Evolutionary conservation across 2,329 filamentous ascomycete genomes (phyloP).

Genomic region (Claviceps pazoutovae): DNA sequence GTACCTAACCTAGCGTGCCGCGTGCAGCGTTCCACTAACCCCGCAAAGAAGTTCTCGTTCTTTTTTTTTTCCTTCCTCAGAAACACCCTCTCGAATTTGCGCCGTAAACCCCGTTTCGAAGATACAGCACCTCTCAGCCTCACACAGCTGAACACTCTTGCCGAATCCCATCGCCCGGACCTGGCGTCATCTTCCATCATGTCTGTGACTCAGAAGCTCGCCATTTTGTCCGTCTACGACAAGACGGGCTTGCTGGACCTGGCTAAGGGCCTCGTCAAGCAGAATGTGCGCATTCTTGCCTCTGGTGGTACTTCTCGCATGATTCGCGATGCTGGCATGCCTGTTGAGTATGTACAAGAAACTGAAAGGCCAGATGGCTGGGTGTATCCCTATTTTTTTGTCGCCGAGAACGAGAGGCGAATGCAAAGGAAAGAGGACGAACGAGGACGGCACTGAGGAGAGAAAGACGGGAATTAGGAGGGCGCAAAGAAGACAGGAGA

Average conservation of each 20-base stretch:
- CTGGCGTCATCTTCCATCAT: conserved; percentile 16
- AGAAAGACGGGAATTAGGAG: not conserved
- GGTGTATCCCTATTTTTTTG: too few relatives aligned
- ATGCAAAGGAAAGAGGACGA: not conserved
- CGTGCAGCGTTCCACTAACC: not conserved
- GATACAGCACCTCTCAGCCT: not conserved
- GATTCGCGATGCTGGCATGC: conserved; percentile 91
- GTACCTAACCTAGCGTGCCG: too few relatives aligned
- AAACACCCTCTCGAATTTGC: too few relatives aligned
- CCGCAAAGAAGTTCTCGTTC: not conserved
- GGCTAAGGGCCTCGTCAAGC: conserved; percentile 76
- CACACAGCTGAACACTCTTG: not conserved
- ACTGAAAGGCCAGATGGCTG: not conserved
- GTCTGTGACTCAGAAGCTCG: conserved; percentile 43
- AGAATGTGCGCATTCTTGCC: conserved; percentile 83
- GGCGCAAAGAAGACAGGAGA: not conserved
- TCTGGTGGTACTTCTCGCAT: conserved; percentile 92
- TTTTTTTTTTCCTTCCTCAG: not conserved
- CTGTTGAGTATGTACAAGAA: conserved; percentile 60
- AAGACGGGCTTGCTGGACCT: conserved; percentile 92
- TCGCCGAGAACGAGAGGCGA: not conserved
- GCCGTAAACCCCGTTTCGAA: not conserved
- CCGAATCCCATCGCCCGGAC: not conserved
- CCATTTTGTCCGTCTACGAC: conserved; percentile 96
- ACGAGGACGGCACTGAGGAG: not conserved